Percentiles rank a stretch among this genome's conserved stretches.
These are phyloP conservation scores for Penicillium sp. DNA, from an alignment of 2,329 filamentous ascomycete genomes.

Conservation along the genomic window DNA sequence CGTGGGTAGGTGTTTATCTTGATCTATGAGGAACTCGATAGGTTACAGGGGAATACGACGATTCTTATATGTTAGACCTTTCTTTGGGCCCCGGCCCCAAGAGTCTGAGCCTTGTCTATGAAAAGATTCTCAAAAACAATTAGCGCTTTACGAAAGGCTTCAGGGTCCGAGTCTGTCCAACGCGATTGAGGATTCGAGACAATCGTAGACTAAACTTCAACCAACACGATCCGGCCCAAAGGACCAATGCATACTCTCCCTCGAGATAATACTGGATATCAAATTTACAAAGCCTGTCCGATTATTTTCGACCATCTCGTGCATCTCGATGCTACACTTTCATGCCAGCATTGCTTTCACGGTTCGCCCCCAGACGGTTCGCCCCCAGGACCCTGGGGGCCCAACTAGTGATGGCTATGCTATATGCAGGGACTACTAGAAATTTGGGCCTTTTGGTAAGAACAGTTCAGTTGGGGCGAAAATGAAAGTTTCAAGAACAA, in stretches of 20 bases:
- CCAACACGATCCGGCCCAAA: neutral
- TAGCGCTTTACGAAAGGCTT: neutral
- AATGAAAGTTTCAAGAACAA: neutral
- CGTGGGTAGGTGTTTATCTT: neutral
- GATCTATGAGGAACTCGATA: neutral
- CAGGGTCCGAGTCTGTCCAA: neutral
- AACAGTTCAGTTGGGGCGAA: neutral
- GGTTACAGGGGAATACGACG: neutral
- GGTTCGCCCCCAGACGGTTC: neutral
- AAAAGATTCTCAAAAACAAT: neutral
- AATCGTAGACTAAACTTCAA: neutral
- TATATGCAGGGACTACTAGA: neutral
- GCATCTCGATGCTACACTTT: neutral
- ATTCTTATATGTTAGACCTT: neutral
- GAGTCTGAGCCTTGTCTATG: conserved; percentile 2
- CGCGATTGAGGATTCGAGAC: neutral
- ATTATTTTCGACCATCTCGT: neutral
- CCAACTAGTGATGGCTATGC: neutral
- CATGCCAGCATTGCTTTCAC: neutral
- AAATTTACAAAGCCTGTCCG: neutral
- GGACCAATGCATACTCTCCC: no score
- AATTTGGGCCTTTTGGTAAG: neutral
- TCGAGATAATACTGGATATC: no score
- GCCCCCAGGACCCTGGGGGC: neutral
- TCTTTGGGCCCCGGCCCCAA: conserved; percentile 1